These are phyloP conservation scores for Stagonosporopsis tanaceti DNA, from an alignment of 2,329 filamentous ascomycete species.

Conservation along the genomic window DNA sequence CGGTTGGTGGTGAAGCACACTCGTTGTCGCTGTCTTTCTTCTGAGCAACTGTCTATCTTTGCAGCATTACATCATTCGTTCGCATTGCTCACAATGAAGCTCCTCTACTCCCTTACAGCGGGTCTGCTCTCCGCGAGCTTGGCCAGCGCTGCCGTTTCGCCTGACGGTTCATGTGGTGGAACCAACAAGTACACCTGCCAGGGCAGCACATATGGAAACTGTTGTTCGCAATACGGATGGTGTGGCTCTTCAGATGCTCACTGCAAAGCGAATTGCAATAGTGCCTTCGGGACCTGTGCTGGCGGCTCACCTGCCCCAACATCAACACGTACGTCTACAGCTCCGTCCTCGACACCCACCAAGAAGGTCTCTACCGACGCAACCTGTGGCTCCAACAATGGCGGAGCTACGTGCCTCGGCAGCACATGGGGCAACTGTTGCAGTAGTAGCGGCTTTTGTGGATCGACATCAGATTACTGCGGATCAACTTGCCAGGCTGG, in stretches of 20 bases:
- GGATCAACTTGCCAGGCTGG: slow-evolving; percentile 42
- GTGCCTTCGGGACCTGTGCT: slow-evolving; percentile 42
- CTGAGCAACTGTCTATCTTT: neutral
- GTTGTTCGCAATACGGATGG: slow-evolving; percentile 54
- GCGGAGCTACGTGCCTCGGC: slow-evolving; percentile 33
- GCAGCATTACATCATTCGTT: neutral
- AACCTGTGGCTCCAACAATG: slow-evolving; percentile 52
- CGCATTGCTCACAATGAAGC: slow-evolving; percentile 26
- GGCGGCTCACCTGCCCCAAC: slow-evolving; percentile 14
- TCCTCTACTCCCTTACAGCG: slow-evolving; percentile 28
- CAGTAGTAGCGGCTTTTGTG: slow-evolving; percentile 54
- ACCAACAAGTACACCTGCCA: slow-evolving; percentile 52
- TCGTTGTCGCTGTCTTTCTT: slow-evolving; percentile 8
- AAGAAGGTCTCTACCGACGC: slow-evolving; percentile 50
- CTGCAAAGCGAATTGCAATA: slow-evolving; percentile 44
- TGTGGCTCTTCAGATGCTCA: slow-evolving; percentile 48
- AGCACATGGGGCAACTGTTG: slow-evolving; percentile 49
- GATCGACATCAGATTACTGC: slow-evolving; percentile 46
- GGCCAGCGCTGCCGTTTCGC: slow-evolving; percentile 42
- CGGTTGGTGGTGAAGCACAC: neutral
- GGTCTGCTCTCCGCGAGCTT: slow-evolving; percentile 31
- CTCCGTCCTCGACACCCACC: slow-evolving; percentile 31
- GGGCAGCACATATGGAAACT: slow-evolving; percentile 54
- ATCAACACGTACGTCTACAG: slow-evolving; percentile 22
- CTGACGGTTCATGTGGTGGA: slow-evolving; percentile 54